Conservation (phyloP, 139 green algal genomes). For the Astrephomene gubernaculifera region DNA sequence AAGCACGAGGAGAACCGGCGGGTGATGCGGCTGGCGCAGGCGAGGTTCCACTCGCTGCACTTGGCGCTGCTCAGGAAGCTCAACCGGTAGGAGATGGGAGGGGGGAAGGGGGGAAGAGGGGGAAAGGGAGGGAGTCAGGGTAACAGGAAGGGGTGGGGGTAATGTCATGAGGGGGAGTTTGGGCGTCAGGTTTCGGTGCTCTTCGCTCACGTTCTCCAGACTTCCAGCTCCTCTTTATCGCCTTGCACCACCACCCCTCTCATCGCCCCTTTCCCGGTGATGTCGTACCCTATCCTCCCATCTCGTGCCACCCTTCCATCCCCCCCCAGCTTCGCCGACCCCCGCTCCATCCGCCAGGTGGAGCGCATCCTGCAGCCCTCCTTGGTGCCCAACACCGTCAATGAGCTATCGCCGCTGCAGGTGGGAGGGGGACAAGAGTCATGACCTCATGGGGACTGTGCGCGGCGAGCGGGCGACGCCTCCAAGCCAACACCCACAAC, state of each 20-base stretch:
- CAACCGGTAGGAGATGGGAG: constrained; percentile 22
- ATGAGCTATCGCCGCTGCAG: constrained; percentile 38
- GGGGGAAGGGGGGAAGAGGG: too few relatives aligned
- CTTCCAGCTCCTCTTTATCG: too few relatives aligned
- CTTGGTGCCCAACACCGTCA: constrained; percentile 19
- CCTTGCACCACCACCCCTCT: too few relatives aligned
- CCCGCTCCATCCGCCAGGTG: not conserved
- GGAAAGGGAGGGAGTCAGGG: too few relatives aligned
- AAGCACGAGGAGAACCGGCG: constrained; percentile 32
- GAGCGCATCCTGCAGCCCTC: constrained; percentile 33
- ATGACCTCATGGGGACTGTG: too few relatives aligned
- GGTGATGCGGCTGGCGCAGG: constrained; percentile 12
- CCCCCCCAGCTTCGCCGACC: constrained; percentile 17
- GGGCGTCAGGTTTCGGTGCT: too few relatives aligned
- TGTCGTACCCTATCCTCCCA: not conserved
- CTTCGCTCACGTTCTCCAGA: too few relatives aligned
- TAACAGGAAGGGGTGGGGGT: too few relatives aligned
- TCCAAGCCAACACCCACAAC: too few relatives aligned
- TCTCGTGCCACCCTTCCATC: not conserved
- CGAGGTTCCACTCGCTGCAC: constrained; percentile 35
- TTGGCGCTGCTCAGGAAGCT: constrained; percentile 30
- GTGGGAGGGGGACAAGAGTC: not conserved
- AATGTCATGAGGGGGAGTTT: too few relatives aligned
- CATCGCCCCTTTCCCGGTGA: too few relatives aligned
- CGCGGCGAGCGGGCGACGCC: too few relatives aligned